Base-by-base conservation (phyloP, 768 basidiomycete genomes). In the Pisolithus marmoratus region DNA sequence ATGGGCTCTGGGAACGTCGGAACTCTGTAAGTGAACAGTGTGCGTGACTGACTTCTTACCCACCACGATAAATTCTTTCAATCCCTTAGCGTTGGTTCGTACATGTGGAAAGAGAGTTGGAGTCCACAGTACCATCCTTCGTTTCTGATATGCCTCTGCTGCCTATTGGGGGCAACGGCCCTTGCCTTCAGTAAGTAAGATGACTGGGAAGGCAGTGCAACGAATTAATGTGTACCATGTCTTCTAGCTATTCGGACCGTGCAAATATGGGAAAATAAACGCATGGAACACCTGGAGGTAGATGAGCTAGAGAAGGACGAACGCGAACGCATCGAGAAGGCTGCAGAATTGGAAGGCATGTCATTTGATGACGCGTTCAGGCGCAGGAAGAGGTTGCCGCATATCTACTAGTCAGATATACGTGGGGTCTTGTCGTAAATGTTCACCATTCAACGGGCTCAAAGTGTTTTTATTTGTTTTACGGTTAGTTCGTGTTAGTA, bases 1-100 rank as follows among this genome's bases (percentile, higher is more conserved):
- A 84, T 83, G 51, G 83, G 82, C 5, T 67, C 73, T 42, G 82
- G 79, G 26, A 83, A 81, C 52, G 53, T 83, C 4, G 82, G 82
- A 9, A 81, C 75, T 54, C 50, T 85, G 82, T 83, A 64, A 19
- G 78, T 69, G 8, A 40, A 17, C 19, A 8, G 6, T 20, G 5
- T 23, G 23, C 24, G 8, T 26, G 27, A 29, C 27, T 29, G 27
- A 6, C 27, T 40, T 17, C n/a, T n/a, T 36, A 8, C 8, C 29
- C 14, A 22, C 34, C 15, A 45, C 26, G 45, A 17, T 19, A 17
- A 38, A 3, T 17, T 37, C 12, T 19, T 15, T n/a, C 17, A 5
- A 29, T 8, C 27, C 15, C 42, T 3, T 15, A 84, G 82, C 3
- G 81, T 81, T 60, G 79, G 81, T 9, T 82, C 82, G 0, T 84